These are phyloP conservation scores for Lipomyces orientalis DNA, from an alignment of 805 yeast species.

Conservation along the genomic window DNA sequence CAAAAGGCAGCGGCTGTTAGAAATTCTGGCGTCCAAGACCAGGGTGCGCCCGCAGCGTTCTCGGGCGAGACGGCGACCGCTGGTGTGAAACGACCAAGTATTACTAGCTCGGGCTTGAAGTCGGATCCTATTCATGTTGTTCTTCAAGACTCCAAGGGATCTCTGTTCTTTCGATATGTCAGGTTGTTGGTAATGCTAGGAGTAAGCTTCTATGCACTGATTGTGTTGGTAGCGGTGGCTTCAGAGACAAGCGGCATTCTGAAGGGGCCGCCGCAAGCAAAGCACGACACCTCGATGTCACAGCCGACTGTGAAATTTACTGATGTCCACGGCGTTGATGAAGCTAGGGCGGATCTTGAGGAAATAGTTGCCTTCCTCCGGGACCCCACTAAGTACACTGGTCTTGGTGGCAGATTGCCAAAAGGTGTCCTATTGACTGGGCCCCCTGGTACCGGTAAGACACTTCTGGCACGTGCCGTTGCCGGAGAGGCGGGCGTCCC, in stretches of 20 bases:
- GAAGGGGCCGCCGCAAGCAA: slow-evolving; percentile 66
- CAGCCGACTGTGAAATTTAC: slow-evolving; percentile 84
- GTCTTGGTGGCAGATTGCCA: slow-evolving; percentile 95
- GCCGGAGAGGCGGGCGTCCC: slow-evolving; percentile 99
- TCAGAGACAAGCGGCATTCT: slow-evolving; percentile 83
- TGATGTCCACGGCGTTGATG: slow-evolving; percentile 98
- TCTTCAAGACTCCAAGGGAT: slow-evolving; percentile 81
- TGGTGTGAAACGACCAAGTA: background rate
- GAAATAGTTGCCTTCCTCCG: slow-evolving; percentile 97
- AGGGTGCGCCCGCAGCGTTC: slow-evolving; percentile 40
- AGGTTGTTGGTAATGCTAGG: slow-evolving; percentile 87
- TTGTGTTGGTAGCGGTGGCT: slow-evolving; percentile 75
- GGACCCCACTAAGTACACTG: slow-evolving; percentile 95
- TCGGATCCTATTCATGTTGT: slow-evolving; percentile 93
- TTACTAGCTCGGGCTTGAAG: slow-evolving; percentile 57
- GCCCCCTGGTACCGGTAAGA: slow-evolving; percentile 99
- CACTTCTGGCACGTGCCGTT: slow-evolving; percentile 93
- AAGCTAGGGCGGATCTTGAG: slow-evolving; percentile 95
- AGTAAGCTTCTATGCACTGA: slow-evolving; percentile 77
- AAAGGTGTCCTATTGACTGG: slow-evolving; percentile 97
- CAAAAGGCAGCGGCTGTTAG: slow-evolving; percentile 77
- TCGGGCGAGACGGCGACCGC: slow-evolving; percentile 16
- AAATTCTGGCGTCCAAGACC: slow-evolving; percentile 43
- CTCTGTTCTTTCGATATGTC: slow-evolving; percentile 82
- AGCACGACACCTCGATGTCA: slow-evolving; percentile 82